Conservation (phyloP, 78 protist species). For the Trichosphaerium sp. region DNA sequence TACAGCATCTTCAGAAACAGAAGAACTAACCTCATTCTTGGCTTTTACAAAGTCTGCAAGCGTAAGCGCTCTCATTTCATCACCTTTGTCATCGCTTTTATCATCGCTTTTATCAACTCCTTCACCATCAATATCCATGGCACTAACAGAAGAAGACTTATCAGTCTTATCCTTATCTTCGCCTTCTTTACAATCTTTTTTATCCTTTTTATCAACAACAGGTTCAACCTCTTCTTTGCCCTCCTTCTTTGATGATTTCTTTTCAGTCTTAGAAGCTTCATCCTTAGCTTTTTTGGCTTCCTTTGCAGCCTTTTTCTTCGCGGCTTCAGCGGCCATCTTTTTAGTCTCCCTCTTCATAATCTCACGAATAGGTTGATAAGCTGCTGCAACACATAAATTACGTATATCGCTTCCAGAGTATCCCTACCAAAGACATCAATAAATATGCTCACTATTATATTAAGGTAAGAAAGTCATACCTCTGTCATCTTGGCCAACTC, state of each 20-base stretch:
- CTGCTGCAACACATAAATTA: conserved; percentile 33
- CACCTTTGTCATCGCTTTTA: background rate
- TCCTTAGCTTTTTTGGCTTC: too few species aligned
- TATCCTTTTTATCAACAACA: too few species aligned
- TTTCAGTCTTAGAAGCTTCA: too few species aligned
- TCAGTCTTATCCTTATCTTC: too few species aligned
- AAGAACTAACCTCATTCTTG: conserved; percentile 11
- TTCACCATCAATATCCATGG: background rate
- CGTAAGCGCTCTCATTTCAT: background rate
- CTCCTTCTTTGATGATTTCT: too few species aligned
- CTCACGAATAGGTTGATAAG: conserved; percentile 37
- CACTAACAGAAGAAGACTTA: too few species aligned
- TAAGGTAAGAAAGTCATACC: too few species aligned
- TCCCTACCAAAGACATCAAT: conserved; percentile 11
- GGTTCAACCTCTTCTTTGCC: too few species aligned
- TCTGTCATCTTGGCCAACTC: conserved; percentile 16
- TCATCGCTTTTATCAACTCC: conserved; percentile 10
- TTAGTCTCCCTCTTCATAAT: background rate
- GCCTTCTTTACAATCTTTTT: background rate
- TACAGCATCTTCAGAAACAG: conserved; percentile 5
- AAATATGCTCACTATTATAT: too few species aligned
- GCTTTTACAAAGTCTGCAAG: conserved; percentile 3
- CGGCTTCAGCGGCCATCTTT: background rate
- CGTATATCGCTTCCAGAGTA: conserved; percentile 32
- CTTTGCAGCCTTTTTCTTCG: too few species aligned